These are phyloP conservation scores for Kwoniella botswanensis DNA, from an alignment of 768 basidiomycete species.

Conservation along the genomic window DNA sequence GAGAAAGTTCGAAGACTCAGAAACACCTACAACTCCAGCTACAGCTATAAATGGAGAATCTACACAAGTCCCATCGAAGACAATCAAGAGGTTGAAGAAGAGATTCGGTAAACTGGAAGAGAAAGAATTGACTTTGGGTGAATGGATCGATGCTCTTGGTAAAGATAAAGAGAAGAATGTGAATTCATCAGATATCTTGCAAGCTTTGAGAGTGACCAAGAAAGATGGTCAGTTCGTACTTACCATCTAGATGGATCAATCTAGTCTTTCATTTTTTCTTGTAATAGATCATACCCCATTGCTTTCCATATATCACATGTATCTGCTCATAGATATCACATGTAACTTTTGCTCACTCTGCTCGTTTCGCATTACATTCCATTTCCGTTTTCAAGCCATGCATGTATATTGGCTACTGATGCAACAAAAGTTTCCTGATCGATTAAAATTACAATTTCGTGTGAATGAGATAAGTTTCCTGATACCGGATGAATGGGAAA, in stretches of 20 bases:
- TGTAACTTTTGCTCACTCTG: neutral
- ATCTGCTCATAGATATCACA: neutral
- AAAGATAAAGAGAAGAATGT: conserved; percentile 48
- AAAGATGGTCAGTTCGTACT: conserved; percentile 25
- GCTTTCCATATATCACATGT: neutral
- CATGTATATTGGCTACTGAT: conserved; percentile 42
- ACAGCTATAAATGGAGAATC: conserved; percentile 1
- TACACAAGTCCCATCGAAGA: conserved; percentile 35
- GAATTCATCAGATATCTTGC: conserved; percentile 36
- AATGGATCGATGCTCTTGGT: conserved; percentile 18
- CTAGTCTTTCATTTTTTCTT: neutral
- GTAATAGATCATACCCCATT: neutral
- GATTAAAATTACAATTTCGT: neutral
- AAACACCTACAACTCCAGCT: neutral
- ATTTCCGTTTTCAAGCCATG: conserved; percentile 24
- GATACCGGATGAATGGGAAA: neutral
- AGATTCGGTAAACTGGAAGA: conserved; percentile 64
- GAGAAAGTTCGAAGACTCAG: conserved; percentile 35
- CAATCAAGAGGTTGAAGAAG: conserved; percentile 52
- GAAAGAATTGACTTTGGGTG: conserved; percentile 22
- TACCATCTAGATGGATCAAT: conserved; percentile 1
- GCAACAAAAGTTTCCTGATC: conserved; percentile 15
- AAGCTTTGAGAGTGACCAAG: conserved; percentile 14
- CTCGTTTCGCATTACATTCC: neutral
- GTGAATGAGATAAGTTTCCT: neutral